phyloP scores from a whole-genome alignment of 495 filamentous ascomycete species.

The Tuber borchii region DNA sequence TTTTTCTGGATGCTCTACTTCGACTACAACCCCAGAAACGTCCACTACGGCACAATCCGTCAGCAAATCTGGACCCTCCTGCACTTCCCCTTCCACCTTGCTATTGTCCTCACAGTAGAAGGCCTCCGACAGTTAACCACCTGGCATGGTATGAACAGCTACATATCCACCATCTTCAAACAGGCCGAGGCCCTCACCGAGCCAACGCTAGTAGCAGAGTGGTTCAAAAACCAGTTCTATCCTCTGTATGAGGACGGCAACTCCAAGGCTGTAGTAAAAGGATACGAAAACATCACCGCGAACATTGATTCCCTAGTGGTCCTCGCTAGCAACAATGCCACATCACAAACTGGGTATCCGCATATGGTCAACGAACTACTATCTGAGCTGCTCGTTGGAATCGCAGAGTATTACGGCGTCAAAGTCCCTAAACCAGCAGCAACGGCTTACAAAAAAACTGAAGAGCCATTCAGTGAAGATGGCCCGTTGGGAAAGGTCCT shows the following conservation, averaged over 20 bases:
- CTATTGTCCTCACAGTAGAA: slow-evolving; percentile 58
- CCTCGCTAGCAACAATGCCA: neutral
- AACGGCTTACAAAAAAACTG: too few species aligned
- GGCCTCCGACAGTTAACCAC: slow-evolving; percentile 48
- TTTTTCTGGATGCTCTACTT: slow-evolving; percentile 67
- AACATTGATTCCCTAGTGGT: slow-evolving; percentile 10
- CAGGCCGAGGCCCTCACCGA: neutral
- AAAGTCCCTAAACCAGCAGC: slow-evolving; percentile 14
- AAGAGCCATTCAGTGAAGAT: neutral
- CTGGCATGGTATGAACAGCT: slow-evolving; percentile 39
- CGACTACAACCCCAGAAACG: slow-evolving; percentile 50
- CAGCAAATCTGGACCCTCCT: slow-evolving; percentile 60
- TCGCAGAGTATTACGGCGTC: slow-evolving; percentile 34
- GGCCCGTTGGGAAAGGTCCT: slow-evolving; percentile 11
- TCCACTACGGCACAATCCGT: slow-evolving; percentile 51
- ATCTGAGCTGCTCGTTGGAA: slow-evolving; percentile 6
- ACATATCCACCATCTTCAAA: neutral
- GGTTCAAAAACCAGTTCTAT: neutral
- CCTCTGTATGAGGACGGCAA: slow-evolving; percentile 27
- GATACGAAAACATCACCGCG: slow-evolving; percentile 14
- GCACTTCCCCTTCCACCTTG: slow-evolving; percentile 65
- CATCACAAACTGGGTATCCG: slow-evolving; percentile 4
- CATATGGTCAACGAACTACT: slow-evolving; percentile 18
- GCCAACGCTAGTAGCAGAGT: neutral
- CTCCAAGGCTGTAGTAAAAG: slow-evolving; percentile 26